Conservation (phyloP, 148 eudicot species). For the Bassia scoparia region DNA sequence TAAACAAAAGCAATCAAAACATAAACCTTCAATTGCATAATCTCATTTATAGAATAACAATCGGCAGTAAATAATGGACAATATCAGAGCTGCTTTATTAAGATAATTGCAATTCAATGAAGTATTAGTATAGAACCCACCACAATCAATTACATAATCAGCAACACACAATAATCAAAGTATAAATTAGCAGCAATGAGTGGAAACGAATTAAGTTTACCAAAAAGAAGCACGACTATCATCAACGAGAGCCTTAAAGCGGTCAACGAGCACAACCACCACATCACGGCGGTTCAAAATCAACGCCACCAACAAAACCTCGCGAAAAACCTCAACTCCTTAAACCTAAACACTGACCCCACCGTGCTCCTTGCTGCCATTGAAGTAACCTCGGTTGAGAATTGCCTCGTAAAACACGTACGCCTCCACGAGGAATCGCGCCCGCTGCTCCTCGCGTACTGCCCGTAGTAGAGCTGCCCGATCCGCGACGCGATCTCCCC, state of each 20-base stretch:
- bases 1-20: background rate
- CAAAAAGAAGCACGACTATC: conserved; percentile 54
- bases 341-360: conserved; percentile 67
- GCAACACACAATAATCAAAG: background rate
- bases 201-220: too few species aligned
- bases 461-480: conserved; percentile 78
- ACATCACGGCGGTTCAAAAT: conserved; percentile 55
- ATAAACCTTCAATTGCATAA: background rate
- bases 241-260: conserved; percentile 60
- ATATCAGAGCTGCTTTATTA: background rate
- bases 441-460: conserved; percentile 83
- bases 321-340: conserved; percentile 92
- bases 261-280: conserved; percentile 57
- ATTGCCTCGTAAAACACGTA: conserved; percentile 88
- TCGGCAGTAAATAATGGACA: too few species aligned
- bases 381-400: conserved; percentile 58
- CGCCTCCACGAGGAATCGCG: conserved; percentile 66
- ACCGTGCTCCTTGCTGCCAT: conserved; percentile 26
- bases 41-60: background rate
- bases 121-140: too few species aligned
- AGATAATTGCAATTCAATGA: background rate
- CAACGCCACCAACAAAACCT: conserved; percentile 83
- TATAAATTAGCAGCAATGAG: background rate
- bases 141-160: background rate
- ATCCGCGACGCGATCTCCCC: conserved; percentile 96